Evolutionary conservation across 2,329 filamentous ascomycete species (phyloP).

Genomic region (Zasmidium cellare): DNA sequence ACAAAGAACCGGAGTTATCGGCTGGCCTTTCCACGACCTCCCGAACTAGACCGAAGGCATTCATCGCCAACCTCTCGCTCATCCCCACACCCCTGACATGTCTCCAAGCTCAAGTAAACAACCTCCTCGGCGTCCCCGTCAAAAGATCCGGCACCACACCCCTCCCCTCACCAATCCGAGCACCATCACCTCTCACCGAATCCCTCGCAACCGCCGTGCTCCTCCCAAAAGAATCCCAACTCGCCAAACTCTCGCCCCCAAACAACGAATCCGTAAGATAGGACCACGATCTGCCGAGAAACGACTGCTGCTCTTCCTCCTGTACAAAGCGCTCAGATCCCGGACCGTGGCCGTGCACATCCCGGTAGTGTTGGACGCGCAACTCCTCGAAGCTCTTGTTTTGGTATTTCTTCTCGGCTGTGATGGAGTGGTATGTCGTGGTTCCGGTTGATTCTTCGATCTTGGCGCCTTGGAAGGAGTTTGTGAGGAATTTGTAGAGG

Average conservation of each 20-base stretch:
- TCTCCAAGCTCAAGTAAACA: not conserved
- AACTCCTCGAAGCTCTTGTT: conserved; percentile 76
- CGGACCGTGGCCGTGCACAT: not conserved
- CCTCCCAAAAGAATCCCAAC: not conserved
- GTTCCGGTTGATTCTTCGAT: too few relatives aligned
- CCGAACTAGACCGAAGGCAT: too few relatives aligned
- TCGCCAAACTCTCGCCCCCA: not conserved
- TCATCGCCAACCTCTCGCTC: too few relatives aligned
- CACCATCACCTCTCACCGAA: too few relatives aligned
- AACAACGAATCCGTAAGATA: not conserved
- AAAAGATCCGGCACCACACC: not conserved
- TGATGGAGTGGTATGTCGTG: conserved; percentile 66
- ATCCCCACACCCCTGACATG: too few relatives aligned
- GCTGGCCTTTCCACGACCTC: too few relatives aligned
- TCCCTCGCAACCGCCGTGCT: too few relatives aligned
- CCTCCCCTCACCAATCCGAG: too few relatives aligned
- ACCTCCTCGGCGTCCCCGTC: not conserved
- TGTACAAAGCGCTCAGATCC: not conserved
- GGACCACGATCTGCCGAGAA: not conserved
- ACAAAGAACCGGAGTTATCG: too few relatives aligned
- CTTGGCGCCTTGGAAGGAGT: too few relatives aligned
- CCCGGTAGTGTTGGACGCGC: conserved; percentile 69
- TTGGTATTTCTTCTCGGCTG: conserved; percentile 74
- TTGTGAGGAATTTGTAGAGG: too few relatives aligned
- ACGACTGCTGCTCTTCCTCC: not conserved